Base-by-base conservation (phyloP, 108 stramenopile genomes). In the Mayamaea pseudoterrestris region DNA sequence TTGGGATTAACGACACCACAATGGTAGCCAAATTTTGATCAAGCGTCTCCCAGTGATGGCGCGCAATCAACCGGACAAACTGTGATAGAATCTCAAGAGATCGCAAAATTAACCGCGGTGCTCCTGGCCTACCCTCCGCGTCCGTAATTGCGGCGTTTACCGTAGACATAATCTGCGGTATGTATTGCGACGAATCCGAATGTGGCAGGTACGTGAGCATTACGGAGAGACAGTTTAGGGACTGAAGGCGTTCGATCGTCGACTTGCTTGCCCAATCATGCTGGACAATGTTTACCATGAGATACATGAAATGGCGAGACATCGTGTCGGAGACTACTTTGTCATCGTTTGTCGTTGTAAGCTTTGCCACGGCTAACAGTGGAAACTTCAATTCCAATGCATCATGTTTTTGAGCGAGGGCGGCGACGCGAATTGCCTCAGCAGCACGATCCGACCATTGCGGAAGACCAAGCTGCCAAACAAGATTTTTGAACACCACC, bases 1-100 rank as follows among this genome's bases (percentile, higher is more conserved):
- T 45, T 24, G 86, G 86, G 47, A 88, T 73, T 6, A 93, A 50
- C 12, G 83, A 47, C 1, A 86, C 91, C 6, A 86, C 74, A 27
- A 93, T 71, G 13, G 65, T 57, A 16, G 68, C 70, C n/a, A 93
- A 54, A 54, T 89, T 78, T 14, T 69, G 47, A 13, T 65, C 79
- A 57, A 90, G 59, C 20, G 58, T 39, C 13, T 70, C 47, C 0
- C 67, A 21, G 17, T 83, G 48, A 31, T 57, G 36, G 26, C 58
- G 45, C 14, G 62, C 56, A 7, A 82, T 56, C 31, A 83, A 51
- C 44, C 71, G 66, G 24, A 80, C 53, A 50, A 75, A 85, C 31
- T 73, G 57, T 35, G 76, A 71, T 14, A 87, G 58, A n/a, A 48
- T 64, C 44, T 58, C 28, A 11, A 80, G 83, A 18, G 84, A 69